Evolutionary conservation across 2,329 filamentous ascomycete genomes (phyloP), one percentile per base, ranked within the genome.

Genomic region (Chaetomiaceae sp.): DNA sequence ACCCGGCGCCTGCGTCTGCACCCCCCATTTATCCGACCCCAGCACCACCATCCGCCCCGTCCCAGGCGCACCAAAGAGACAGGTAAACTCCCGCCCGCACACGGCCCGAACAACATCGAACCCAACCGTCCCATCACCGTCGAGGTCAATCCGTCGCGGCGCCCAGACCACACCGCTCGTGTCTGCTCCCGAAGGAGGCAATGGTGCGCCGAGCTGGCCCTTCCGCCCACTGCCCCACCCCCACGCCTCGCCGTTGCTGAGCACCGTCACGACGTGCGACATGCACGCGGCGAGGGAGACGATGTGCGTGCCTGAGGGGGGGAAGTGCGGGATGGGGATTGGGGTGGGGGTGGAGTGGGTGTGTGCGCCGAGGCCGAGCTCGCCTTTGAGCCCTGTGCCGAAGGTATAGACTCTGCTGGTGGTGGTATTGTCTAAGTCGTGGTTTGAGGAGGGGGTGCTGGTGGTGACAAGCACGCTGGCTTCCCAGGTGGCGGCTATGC

Each of bases 201-300:
- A 9, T 0, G 75, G 74, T 34, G 70, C 65, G 1, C 89, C 90
- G 1, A 95, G 68, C 62, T 98, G 91, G 0, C 87, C 87, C 61
- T 95, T 93, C 19, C 88, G 78, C 12, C 86, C 84, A 57, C 81
- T 87, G 0, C 93, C 93, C 91, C 91, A 97, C 2, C 88, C 90
- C 62, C 86, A 95, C 1, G 83, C 82, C 14, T 85, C 75, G 0
- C 90, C 91, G 60, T 85, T 84, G 35, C 76, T 76, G 3, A 95
- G 66, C 0, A 96, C 76, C 2, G 71, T 79, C 14, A 94, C 77
- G 0, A 81, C 80, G 61, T 98, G 93, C 18, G 80, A 81, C 72
- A 95, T 85, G 26, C 86, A 81, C 10, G 86, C 84, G 2, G 83
- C 71, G 20, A 96, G 61, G 48, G 84, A 76, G 1, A 78, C 65